Evolutionary conservation across 371 early-diverging fungal species (phyloP), one percentile per base, ranked within the genome.

Genomic region (Fennellomyces sp.): DNA sequence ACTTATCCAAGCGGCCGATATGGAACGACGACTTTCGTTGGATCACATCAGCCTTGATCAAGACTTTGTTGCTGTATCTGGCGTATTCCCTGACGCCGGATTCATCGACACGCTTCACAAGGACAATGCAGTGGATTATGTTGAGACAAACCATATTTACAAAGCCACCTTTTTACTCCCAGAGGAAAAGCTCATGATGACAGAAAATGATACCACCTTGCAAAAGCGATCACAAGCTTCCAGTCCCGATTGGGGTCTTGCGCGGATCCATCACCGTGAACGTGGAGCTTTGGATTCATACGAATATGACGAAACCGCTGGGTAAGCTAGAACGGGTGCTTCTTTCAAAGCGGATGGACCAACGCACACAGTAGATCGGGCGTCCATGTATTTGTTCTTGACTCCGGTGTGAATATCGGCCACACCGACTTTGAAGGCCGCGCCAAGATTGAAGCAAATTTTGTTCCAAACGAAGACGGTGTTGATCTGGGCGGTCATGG

Each of bases 351-450:
- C 15, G 2, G 13, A 23, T 23, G 13, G 10, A 39, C 41, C 23
- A 23, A 36, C 12, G 4, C 27, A 12, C 21, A 5, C 4, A 10
- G 5, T 23, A 65, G 66, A n/a, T 26, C 45, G 10, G 68, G 63
- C 6, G 29, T 67, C 21, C 55, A 67, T 28, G 63, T 63, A 19
- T 67, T 53, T 59, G 63, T 67, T 1, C 45, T 67, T 25, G 68
- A 67, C 47, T 53, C 92, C 5, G 92, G 95, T 26, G 77, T 94
- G 31, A 82, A 84, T 68, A 66, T 80, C 36, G 66, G 75, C 3
- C 94, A 94, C 61, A 70, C 61, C 0, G 94, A 94, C 63, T 89
- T 94, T 65, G 87, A 82, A 58, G 89, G 90, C 36, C 79, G 92
- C 27, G 94, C 93, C 5, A 51, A 60, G 15, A 81, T 79, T 80